phyloP scores from a whole-genome alignment of 1,284 basidiomycete species.

The Xerocomus amazonicus region DNA sequence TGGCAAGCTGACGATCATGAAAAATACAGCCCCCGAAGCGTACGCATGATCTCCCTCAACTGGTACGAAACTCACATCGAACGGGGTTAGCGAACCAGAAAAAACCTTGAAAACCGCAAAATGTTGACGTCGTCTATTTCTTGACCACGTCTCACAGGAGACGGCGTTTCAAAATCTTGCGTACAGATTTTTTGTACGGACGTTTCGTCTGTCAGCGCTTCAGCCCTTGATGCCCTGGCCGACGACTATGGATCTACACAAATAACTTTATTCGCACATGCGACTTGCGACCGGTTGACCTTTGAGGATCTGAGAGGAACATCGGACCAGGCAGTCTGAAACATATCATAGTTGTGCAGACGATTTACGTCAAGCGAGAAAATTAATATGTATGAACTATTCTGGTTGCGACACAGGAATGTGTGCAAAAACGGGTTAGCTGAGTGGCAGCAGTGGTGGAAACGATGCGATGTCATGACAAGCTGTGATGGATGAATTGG shows the following conservation, averaged over 20 bases:
- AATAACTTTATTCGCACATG: background rate
- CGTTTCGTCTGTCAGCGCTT: too few species aligned
- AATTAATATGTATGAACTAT: constrained; percentile 18
- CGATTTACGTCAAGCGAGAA: constrained; percentile 9
- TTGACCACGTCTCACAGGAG: constrained; percentile 1
- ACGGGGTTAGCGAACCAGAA: constrained; percentile 18
- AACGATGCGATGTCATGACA: constrained; percentile 18
- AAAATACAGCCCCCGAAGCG: constrained; percentile 51
- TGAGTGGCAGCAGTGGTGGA: constrained; percentile 5
- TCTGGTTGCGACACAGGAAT: constrained; percentile 6
- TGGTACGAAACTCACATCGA: background rate
- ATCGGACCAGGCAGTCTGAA: constrained; percentile 2
- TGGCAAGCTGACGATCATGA: constrained; percentile 88
- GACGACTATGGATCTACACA: background rate
- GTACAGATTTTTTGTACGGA: too few species aligned
- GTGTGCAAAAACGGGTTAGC: constrained; percentile 14
- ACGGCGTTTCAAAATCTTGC: constrained; percentile 2
- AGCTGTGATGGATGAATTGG: constrained; percentile 18
- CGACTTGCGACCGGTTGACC: background rate
- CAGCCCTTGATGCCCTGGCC: too few species aligned
- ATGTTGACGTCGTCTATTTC: constrained; percentile 12
- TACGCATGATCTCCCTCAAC: constrained; percentile 11
- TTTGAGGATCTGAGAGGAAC: constrained; percentile 2
- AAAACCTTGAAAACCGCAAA: constrained; percentile 17
- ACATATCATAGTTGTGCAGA: constrained; percentile 24